phyloP scores from a whole-genome alignment of 2,329 filamentous ascomycete genomes.

The Neopestalotiopsis rosae region DNA sequence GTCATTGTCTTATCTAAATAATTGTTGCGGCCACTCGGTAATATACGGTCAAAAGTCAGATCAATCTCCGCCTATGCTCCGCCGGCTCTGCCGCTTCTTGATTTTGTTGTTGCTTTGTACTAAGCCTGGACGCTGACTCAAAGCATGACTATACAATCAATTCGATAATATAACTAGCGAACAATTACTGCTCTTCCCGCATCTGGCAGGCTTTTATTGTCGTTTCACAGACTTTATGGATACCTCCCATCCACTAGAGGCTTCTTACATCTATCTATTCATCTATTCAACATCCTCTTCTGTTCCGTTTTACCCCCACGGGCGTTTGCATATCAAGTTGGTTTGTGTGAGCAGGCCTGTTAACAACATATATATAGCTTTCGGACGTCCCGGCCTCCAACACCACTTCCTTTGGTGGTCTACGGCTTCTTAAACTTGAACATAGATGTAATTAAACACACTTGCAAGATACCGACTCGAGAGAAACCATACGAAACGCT shows the following conservation, averaged over 20 bases:
- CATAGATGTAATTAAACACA: neutral
- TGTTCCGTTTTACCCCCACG: neutral
- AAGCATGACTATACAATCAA: neutral
- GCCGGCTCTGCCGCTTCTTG: constrained; percentile 30
- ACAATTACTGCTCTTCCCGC: neutral
- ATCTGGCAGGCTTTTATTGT: neutral
- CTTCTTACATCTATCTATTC: neutral
- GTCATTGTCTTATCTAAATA: neutral
- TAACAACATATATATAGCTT: neutral
- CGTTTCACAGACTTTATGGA: neutral
- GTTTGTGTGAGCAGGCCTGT: neutral
- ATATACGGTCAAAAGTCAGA: constrained; percentile 23
- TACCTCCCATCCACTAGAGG: neutral
- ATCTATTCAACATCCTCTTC: neutral
- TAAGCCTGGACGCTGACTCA: neutral
- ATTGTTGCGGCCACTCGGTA: constrained; percentile 23
- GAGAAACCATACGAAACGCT: neutral
- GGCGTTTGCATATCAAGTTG: neutral
- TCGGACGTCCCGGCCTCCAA: neutral
- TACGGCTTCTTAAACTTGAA: neutral
- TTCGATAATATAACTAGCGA: neutral
- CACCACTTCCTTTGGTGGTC: neutral
- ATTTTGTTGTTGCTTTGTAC: constrained; percentile 22
- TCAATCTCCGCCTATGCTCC: constrained; percentile 29
- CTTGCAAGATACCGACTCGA: neutral